phyloP scores from a whole-genome alignment of 192 early-diverging fungal species.

The Coemansia sp. region DNA sequence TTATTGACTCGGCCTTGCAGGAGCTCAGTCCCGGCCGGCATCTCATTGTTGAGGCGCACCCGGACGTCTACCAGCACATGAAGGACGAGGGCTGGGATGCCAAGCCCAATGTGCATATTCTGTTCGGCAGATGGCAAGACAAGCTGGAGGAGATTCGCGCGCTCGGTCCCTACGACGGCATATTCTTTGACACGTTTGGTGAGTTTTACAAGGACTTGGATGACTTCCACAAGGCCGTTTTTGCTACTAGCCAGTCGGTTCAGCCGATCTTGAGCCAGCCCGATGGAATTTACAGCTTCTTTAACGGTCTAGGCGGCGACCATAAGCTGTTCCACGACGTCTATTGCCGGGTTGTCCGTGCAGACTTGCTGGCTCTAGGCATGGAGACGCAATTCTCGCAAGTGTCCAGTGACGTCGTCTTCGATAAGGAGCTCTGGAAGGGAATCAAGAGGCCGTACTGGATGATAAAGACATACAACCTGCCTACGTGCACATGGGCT shows the following conservation, averaged over 20 bases:
- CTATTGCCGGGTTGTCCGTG: constrained; percentile 78
- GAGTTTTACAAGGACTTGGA: constrained; percentile 89
- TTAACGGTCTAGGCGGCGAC: constrained; percentile 91
- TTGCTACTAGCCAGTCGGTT: constrained; percentile 16
- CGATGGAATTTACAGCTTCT: constrained; percentile 87
- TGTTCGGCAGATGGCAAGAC: constrained; percentile 94
- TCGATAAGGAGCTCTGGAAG: constrained; percentile 84
- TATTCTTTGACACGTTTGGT: constrained; percentile 94
- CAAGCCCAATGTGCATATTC: constrained; percentile 75
- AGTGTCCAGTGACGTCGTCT: constrained; percentile 69
- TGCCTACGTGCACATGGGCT: constrained; percentile 51
- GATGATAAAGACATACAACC: constrained; percentile 54
- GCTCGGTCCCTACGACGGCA: constrained; percentile 74
- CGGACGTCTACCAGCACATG: constrained; percentile 92
- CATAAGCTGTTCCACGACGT: constrained; percentile 98
- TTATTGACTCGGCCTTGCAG: constrained; percentile 85
- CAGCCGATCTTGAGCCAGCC: constrained; percentile 68
- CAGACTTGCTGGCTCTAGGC: constrained; percentile 79
- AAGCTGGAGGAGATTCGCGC: constrained; percentile 66
- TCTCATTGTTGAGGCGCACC: constrained; percentile 96
- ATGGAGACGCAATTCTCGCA: constrained; percentile 71
- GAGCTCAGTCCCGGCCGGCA: constrained; percentile 67
- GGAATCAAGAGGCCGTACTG: constrained; percentile 71
- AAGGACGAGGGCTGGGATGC: constrained; percentile 79
- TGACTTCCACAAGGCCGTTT: constrained; percentile 64